Evolutionary conservation across 805 yeast genomes (phyloP), one percentile per base, ranked within the genome.

Genomic region (Yarrowia alimentaria): DNA sequence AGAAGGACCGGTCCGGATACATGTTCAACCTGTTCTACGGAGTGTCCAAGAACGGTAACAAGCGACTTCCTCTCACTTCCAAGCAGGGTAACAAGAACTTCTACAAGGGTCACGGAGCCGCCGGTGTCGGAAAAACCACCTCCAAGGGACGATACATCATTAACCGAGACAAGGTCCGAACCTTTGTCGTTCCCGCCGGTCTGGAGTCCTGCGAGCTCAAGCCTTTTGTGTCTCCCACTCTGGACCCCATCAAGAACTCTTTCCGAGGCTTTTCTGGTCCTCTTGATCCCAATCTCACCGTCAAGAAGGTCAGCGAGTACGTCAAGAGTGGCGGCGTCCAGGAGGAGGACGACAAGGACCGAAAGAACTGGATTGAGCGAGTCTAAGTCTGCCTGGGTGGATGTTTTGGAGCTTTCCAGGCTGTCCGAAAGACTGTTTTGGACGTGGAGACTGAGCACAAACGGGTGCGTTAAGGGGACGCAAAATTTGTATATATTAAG

Each of bases 31-130:
- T 86, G 16, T 89, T 85, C 73, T 89, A 89, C 64, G 96, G 96
- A 40, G 60, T 70, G 19, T 71, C 83, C 12, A 89, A 85, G 63
- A 64, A 81, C 7, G 97, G 97, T 52, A 81, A 87, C 57, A 87
- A 83, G 66, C 81, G 96, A 53, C 64, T 68, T 63, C 77, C 95
- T 5, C 71, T 91, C 60, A 84, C 96, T 17, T 83, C 96, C 17
- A 93, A 93, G 62, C 88, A 87, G 64, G 98, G 99, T 61, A 91
- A 93, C 69, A 89, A 90, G 72, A 83, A 85, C 60, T 85, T 75
- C 70, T 93, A 93, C 71, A 93, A 93, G 67, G 99, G 99, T 73
- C 93, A 98, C 17, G 79, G 97, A 53, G 86, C 99, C 5, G 78
- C 95, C 3, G 97, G 97, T 66, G 79, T 88, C 56, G 99, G 99